Base-by-base conservation (phyloP, 192 early-diverging fungal species). In the Coemansia sp. region DNA sequence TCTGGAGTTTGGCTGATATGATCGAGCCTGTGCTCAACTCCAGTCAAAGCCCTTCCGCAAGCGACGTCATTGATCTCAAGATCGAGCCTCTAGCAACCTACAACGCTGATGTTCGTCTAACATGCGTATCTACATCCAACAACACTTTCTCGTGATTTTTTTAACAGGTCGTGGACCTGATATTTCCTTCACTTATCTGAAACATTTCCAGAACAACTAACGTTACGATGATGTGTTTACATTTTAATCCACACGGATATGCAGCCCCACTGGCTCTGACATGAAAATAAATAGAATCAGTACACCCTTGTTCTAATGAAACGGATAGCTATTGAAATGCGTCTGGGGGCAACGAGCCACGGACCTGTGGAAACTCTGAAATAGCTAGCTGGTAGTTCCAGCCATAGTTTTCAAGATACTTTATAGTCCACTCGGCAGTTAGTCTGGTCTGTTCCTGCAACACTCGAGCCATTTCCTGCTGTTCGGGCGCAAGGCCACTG, bases 1-100 rank as follows among this genome's bases (percentile, higher is more conserved):
- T 81, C 32, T 93, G 91, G 91, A 85, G 85, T 65, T 43, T 91
- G 49, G 82, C 83, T 46, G 71, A 75, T 49, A 62, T 85, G 65
- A 72, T 86, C 46, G 83, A 62, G 19, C 55, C 61, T 13, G 50
- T 69, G 11, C 20, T 36, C 14, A 32, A 38, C 38, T 5, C 8
- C 32, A 49, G 17, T 8, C 50, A 40, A 49, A 5, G 41, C 4
- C 22, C 55, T 3, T 9, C 67, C n/a, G 29, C 48, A 41, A 48
- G 45, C 19, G 46, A 75, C 3, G 23, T 35, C 2, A 10, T 40
- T 3, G 68, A 68, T 45, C 53, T 73, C 15, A 56, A n/a, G 9
- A 45, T 38, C 29, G 61, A 73, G 35, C 76, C 84, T 0, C 54
- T 89, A 55, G 81, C 81, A 23, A 67, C 69, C 29, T 89, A 87